These are phyloP conservation scores for Suillus paluster DNA, from an alignment of 768 basidiomycete species.

Conservation along the genomic window DNA sequence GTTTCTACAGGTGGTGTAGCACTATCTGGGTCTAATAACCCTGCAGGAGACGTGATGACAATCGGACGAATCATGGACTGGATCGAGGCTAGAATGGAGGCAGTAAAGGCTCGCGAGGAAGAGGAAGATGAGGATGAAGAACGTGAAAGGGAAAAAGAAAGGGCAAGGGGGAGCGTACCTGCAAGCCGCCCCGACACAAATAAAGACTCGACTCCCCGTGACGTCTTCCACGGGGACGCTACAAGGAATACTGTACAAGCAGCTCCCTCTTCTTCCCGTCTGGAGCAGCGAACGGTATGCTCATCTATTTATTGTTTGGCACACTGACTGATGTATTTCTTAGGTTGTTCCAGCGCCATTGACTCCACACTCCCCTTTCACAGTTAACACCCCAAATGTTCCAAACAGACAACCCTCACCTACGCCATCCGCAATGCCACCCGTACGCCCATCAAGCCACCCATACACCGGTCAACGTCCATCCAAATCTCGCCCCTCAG, in stretches of 20 bases:
- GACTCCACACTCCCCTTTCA: conserved; percentile 38
- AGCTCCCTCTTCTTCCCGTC: conserved; percentile 19
- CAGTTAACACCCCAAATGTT: conserved; percentile 20
- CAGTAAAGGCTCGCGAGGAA: conserved; percentile 72
- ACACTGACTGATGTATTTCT: conserved; percentile 12
- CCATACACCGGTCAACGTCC: conserved; percentile 23
- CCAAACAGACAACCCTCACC: conserved; percentile 30
- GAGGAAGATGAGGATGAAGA: conserved; percentile 87
- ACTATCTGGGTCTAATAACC: conserved; percentile 43
- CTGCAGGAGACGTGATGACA: conserved; percentile 64
- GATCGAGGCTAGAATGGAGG: conserved; percentile 81
- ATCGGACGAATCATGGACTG: conserved; percentile 85
- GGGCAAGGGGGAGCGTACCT: conserved; percentile 34
- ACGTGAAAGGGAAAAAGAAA: conserved; percentile 56
- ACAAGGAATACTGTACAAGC: conserved; percentile 24
- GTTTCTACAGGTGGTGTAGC: conserved; percentile 65
- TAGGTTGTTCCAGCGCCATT: conserved; percentile 28
- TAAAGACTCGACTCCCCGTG: conserved; percentile 22
- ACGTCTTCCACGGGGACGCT: conserved; percentile 19
- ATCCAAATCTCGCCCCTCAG: conserved; percentile 33
- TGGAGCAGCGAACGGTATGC: conserved; percentile 36
- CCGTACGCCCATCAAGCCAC: conserved; percentile 20
- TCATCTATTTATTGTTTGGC: not conserved
- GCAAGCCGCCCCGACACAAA: conserved; percentile 18
- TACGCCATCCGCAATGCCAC: conserved; percentile 20